Conservation (phyloP, 371 early-diverging fungal species). For the Catenaria anguillulae region DNA sequence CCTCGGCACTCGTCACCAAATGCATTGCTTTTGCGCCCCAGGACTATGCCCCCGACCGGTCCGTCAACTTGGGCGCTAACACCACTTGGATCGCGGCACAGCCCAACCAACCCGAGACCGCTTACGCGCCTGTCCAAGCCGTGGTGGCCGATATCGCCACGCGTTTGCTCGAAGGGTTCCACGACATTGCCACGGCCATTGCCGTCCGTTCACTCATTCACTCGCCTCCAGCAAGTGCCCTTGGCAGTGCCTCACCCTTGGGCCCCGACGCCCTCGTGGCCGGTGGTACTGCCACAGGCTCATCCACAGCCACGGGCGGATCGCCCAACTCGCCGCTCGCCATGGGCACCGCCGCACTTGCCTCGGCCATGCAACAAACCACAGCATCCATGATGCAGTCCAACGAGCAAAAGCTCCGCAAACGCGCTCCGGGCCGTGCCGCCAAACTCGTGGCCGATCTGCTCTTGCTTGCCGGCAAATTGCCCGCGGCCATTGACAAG, state of each 20-base stretch:
- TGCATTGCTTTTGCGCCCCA: constrained; percentile 73
- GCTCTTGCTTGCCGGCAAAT: constrained; percentile 55
- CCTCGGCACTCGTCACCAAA: constrained; percentile 48
- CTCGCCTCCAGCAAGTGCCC: constrained; percentile 8
- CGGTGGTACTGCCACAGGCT: too few relatives aligned
- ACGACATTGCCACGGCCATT: constrained; percentile 25
- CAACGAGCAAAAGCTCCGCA: constrained; percentile 22
- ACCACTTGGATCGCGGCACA: too few relatives aligned
- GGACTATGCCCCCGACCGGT: constrained; percentile 53
- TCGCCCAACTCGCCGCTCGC: constrained; percentile 11
- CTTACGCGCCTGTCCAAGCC: too few relatives aligned
- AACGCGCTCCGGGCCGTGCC: constrained; percentile 54
- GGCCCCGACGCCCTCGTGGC: constrained; percentile 15
- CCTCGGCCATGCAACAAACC: constrained; percentile 14
- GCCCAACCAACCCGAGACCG: too few relatives aligned
- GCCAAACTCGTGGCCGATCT: constrained; percentile 64
- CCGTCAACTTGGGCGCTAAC: constrained; percentile 58
- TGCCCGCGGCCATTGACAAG: constrained; percentile 55
- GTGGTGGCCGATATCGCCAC: constrained; percentile 49
- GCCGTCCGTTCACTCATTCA: constrained; percentile 21
- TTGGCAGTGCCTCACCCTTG: constrained; percentile 11
- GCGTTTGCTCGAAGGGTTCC: constrained; percentile 32
- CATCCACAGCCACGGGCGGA: constrained; percentile 9
- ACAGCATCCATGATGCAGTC: neutral
- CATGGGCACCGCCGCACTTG: constrained; percentile 15